Conservation (phyloP, 2,329 filamentous ascomycete species). For the Exophiala phaeomuriformis region DNA sequence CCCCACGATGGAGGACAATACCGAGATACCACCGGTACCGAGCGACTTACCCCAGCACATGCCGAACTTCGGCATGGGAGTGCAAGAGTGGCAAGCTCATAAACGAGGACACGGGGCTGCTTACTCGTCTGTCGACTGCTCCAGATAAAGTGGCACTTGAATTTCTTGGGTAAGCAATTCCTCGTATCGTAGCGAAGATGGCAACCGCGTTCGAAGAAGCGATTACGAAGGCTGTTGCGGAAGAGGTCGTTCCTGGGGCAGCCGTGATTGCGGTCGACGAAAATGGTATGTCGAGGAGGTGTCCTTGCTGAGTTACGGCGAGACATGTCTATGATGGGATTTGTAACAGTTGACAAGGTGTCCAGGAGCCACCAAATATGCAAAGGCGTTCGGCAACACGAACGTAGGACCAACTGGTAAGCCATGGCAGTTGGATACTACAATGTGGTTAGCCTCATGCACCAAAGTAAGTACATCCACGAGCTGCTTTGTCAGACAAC, state of each 20-base stretch:
- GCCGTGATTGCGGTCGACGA: background rate
- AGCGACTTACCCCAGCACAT: too few relatives aligned
- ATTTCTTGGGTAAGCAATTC: background rate
- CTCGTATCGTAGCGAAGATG: background rate
- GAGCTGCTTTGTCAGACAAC: background rate
- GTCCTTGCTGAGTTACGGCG: too few relatives aligned
- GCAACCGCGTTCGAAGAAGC: background rate
- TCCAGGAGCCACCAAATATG: background rate
- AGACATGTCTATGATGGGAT: too few relatives aligned
- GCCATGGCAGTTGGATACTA: background rate
- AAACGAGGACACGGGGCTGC: too few relatives aligned
- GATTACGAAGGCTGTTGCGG: background rate
- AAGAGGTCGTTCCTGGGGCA: background rate
- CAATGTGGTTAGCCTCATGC: background rate
- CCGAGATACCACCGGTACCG: too few relatives aligned
- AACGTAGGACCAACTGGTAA: background rate
- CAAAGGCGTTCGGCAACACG: background rate
- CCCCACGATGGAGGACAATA: too few relatives aligned
- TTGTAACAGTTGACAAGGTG: background rate
- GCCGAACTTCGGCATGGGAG: too few relatives aligned
- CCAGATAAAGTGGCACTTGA: background rate
- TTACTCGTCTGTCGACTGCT: too few relatives aligned
- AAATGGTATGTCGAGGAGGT: background rate
- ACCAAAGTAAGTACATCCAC: background rate
- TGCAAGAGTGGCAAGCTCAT: too few relatives aligned